These are phyloP conservation scores for Miamiensis avidus DNA, from an alignment of 169 alveolate species.

Conservation along the genomic window DNA sequence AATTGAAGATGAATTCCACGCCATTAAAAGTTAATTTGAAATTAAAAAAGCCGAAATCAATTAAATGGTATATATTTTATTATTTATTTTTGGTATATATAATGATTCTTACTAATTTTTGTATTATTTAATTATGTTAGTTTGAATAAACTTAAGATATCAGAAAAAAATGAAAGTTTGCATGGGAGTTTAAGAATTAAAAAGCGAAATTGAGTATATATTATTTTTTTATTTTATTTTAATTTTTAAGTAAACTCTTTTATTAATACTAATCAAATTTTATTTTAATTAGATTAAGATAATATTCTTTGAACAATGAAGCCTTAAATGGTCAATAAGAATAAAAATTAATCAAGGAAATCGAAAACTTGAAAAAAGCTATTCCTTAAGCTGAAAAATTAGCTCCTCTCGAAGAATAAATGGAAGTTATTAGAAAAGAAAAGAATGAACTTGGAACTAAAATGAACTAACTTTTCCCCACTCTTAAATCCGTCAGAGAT, in stretches of 20 bases:
- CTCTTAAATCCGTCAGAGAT: not conserved
- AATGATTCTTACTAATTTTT: too few relatives aligned
- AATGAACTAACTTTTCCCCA: too few relatives aligned
- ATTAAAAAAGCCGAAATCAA: too few relatives aligned
- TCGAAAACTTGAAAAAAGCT: not conserved
- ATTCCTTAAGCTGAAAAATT: not conserved
- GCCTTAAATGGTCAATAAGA: not conserved
- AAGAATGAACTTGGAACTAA: not conserved
- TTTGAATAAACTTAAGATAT: too few relatives aligned
- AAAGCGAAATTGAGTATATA: not conserved
- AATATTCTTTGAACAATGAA: not conserved
- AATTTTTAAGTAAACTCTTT: too few relatives aligned
- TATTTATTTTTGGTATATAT: too few relatives aligned
- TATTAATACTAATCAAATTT: too few relatives aligned
- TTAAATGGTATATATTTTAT: not conserved
- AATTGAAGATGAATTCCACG: not conserved
- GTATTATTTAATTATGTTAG: not conserved
- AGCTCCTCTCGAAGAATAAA: not conserved
- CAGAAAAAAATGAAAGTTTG: too few relatives aligned
- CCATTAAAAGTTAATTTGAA: not conserved
- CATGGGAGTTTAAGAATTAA: not conserved
- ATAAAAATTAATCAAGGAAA: not conserved
- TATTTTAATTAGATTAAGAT: not conserved
- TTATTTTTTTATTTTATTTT: too few relatives aligned
- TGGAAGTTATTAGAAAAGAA: not conserved